Evolutionary conservation across 2,329 filamentous ascomycete species (phyloP), one percentile per base, ranked within the genome.

Genomic region (Diaporthe sp.): DNA sequence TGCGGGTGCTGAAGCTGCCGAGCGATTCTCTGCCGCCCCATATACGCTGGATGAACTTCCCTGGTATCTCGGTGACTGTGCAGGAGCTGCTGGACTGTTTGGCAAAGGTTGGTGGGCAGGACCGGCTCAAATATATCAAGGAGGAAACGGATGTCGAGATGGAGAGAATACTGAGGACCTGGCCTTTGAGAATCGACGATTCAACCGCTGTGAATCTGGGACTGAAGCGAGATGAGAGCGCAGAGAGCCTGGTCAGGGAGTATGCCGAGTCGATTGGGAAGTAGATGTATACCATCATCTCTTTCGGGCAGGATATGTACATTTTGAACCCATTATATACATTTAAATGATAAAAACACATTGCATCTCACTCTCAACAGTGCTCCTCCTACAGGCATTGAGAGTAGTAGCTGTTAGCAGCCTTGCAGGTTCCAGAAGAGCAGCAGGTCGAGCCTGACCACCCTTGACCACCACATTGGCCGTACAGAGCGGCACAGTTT

Each of bases 11-110:
- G 57, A 82, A 83, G 15, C 79, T 89, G 2, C 81, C 85, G 0
- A 82, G 79, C 0, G 84, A 85, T 55, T 81, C 82, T 13, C 77
- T 88, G 70, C 84, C 86, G 44, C 72, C 62, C 22, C 75, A 76
- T 8, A 55, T 76, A 2, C 75, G 75, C 5, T 76, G 73, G 73
- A 85, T 90, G 62, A 89, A 90, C 74, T 82, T 89, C 3, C 89
- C 89, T 0, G 89, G 89, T 74, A 79, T 88, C 55, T 87, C 87
- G 53, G 87, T 90, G 6, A 88, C 84, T 2, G 85, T 90, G n/a
- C 84, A 88, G 72, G 83, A 90, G 76, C 89, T 91, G 77, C 79
- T 91, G 57, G 85, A 88, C 75, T 88, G 88, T 0, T 79, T 91
- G 74, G 84, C 86, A 75, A 79, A 84, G 49, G 84, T 90, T 42